Evolutionary conservation across 1,284 basidiomycete genomes (phyloP), one percentile per base, ranked within the genome.

Genomic region (Cystobasidium slooffiae): DNA sequence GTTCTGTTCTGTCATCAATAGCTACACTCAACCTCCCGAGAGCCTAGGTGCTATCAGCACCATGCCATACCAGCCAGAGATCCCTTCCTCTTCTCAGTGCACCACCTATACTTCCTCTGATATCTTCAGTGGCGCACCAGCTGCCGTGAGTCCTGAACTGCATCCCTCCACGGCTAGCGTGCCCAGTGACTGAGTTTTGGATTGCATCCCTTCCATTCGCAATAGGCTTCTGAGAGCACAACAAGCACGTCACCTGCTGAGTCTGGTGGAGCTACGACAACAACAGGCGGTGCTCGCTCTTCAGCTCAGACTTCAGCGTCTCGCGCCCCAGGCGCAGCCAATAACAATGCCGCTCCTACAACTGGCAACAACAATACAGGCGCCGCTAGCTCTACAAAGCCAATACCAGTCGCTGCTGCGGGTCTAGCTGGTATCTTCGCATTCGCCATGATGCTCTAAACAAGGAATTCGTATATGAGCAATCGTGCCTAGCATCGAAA

Each of bases 31-130:
- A 82, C 88, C 88, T 31, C 83, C 88, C 53, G 87, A 89, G 78
- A 85, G 85, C 12, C 83, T 88, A 49, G 87, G 88, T 12, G 80
- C 86, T 6, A 88, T 88, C 80, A 82, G 82, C 52, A 84, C 84
- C 8, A 84, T 90, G 49, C 89, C 90, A 0, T 92, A 90, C 83
- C 84, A 84, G 0, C 84, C 90, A 10, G 81, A 80, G 8, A 81
- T 88, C 43, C 89, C 91, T 8, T 82, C 87, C 0, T 87, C 86
- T 37, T 88, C 87, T 61, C 87, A 87, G 82, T 93, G 91, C 80
- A 83, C 84, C 37, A 85, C 86, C 0, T 88, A 85, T 81, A 79
- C 84, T 31, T 88, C 87, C 18, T 78, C 86, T 0, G 85, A 84
- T 22, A 83, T 91, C 37, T 91, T 83, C 82, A 84, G 82, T 6